These are phyloP conservation scores for Claviceps digitariae DNA, from an alignment of 2,329 filamentous ascomycete species.

Conservation along the genomic window DNA sequence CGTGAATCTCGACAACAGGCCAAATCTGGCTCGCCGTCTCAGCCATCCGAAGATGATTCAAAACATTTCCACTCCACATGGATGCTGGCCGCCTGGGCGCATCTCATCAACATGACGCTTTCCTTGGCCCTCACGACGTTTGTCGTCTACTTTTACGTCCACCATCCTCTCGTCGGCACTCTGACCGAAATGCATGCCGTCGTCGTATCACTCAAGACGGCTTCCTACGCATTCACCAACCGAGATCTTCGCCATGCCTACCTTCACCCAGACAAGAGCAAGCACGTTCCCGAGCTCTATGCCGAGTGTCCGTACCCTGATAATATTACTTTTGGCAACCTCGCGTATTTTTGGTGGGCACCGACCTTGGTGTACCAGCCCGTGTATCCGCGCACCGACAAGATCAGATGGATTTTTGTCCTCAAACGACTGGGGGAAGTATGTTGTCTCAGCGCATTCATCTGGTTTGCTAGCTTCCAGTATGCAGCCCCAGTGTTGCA, in stretches of 20 bases:
- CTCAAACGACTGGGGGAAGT: conserved; percentile 69
- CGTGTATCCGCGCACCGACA: conserved; percentile 74
- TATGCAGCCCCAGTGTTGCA: conserved; percentile 82
- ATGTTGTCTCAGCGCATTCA: conserved; percentile 66
- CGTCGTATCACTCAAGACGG: conserved; percentile 91
- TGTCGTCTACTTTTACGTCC: conserved; percentile 79
- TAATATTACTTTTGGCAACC: conserved; percentile 79
- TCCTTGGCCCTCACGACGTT: conserved; percentile 70
- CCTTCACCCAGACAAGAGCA: conserved; percentile 57
- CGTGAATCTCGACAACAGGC: conserved; percentile 48
- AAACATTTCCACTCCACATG: conserved; percentile 62
- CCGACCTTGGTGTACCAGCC: conserved; percentile 95
- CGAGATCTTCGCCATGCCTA: conserved; percentile 86
- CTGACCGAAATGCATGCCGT: conserved; percentile 83
- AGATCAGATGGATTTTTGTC: conserved; percentile 80
- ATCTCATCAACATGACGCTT: conserved; percentile 70
- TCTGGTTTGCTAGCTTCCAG: conserved; percentile 90
- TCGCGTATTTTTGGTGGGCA: conserved; percentile 96
- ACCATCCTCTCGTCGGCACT: conserved; percentile 88
- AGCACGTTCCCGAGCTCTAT: conserved; percentile 72
- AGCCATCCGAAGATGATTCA: conserved; percentile 42
- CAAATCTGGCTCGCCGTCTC: conserved; percentile 30
- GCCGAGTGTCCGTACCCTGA: conserved; percentile 70
- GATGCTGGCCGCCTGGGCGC: conserved; percentile 65
- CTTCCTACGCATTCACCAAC: conserved; percentile 94